These are phyloP conservation scores for Pythium biforme DNA, from an alignment of 352 stramenopile species.

Conservation along the genomic window DNA sequence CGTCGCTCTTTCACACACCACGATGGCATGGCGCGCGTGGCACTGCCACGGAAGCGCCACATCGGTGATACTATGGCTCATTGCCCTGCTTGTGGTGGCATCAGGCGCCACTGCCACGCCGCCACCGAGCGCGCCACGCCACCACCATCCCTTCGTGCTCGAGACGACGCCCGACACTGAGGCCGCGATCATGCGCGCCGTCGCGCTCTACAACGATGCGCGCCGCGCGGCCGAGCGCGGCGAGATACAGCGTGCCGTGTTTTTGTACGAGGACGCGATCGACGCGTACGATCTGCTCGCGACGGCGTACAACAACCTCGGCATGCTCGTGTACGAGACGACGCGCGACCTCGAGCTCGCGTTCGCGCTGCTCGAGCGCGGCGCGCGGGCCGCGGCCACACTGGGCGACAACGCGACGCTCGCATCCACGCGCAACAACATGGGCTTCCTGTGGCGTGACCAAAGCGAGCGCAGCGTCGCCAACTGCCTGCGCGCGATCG, in stretches of 20 bases:
- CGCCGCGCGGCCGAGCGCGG: neutral
- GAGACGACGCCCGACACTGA: conserved; percentile 17
- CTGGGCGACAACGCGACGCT: conserved; percentile 39
- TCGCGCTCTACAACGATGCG: conserved; percentile 21
- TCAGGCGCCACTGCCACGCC: too few species aligned
- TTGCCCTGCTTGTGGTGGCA: neutral
- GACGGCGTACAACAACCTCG: conserved; percentile 80
- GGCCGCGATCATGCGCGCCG: conserved; percentile 1
- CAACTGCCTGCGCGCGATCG: conserved; percentile 47
- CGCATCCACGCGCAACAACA: conserved; percentile 68
- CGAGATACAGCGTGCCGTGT: conserved; percentile 25
- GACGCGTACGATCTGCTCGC: conserved; percentile 43
- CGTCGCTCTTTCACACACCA: too few species aligned
- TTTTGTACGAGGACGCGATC: conserved; percentile 52
- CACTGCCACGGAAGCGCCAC: neutral
- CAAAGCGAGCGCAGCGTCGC: conserved; percentile 33
- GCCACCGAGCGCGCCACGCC: too few species aligned
- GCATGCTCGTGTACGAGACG: conserved; percentile 46
- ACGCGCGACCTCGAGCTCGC: conserved; percentile 30
- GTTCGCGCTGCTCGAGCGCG: conserved; percentile 39
- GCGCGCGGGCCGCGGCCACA: conserved; percentile 31
- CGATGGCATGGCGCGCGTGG: neutral
- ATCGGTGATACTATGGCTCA: neutral
- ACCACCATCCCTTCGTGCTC: conserved; percentile 12
- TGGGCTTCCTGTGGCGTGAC: conserved; percentile 53